Base-by-base conservation (phyloP, 2,329 filamentous ascomycete genomes). In the Tricladium varicosporioides region DNA sequence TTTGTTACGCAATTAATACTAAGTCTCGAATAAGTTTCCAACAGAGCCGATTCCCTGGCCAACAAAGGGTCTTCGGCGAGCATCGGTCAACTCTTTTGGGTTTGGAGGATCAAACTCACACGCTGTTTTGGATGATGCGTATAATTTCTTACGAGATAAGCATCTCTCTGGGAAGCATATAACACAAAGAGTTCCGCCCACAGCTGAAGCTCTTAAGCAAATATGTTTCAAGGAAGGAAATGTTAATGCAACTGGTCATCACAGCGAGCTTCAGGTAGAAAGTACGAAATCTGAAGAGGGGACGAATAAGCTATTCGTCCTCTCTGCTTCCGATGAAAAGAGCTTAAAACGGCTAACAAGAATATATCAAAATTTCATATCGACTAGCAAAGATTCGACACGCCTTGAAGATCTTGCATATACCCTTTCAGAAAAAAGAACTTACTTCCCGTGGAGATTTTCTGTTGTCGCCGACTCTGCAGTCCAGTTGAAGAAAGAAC, bases 11-110 rank as follows among this genome's bases (percentile, higher is more conserved):
- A 36, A 36, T 7, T 36, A 36, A 51, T 14, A n/a, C 36, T 43
- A 42, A 43, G 8, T 13, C 16, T 19, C 1, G 18, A 11, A 49
- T 5, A 66, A 69, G 58, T 69, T 72, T 46, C 60, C 60, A 1
- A 54, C 32, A 11, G 27, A 40, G 31, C 43, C 15, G n/a, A 31
- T 44, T 16, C 55, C 53, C 14, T 60, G 60, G 60, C 60, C 60
- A n/a, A 18, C 13, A 19, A 31, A 15, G 8, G 31, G 32, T 49
- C 80, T 80, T 70, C 75, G 75, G 56, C 77, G 75, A 60, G 73
- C 79, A 58, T 79, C 77, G 57, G 52, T 67, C 5, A 67, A 67
- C 43, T 60, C 54, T 5, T 67, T 66, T 45, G 65, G 65, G 9
- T 64, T 63, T 42, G 65, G 65, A 18, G 65, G 65, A 1, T 59